phyloP scores from a whole-genome alignment of 768 basidiomycete genomes.

The Lanmaoa rubissima region DNA sequence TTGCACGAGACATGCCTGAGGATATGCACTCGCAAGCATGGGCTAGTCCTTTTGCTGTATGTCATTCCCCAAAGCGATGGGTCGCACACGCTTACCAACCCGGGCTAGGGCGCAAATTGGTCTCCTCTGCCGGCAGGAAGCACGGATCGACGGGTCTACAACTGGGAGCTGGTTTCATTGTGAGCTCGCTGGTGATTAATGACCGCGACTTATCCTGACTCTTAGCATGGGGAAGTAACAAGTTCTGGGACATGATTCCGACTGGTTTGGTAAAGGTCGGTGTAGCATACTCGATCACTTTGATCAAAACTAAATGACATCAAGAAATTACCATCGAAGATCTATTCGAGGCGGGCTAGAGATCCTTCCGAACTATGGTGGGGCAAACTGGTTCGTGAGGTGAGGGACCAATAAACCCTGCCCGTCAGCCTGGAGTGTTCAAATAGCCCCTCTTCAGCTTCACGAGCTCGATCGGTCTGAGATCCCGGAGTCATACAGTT shows the following conservation, averaged over 20 bases:
- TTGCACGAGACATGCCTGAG: slow-evolving; percentile 39
- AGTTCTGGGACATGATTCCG: slow-evolving; percentile 47
- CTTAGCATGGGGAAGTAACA: slow-evolving; percentile 32
- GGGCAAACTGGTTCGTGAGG: slow-evolving; percentile 38
- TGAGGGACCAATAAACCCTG: slow-evolving; percentile 18
- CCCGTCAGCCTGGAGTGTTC: background rate
- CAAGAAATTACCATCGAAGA: slow-evolving; percentile 38
- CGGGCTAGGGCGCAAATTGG: slow-evolving; percentile 46
- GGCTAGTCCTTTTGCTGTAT: slow-evolving; percentile 52
- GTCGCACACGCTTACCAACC: background rate
- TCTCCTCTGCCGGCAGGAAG: slow-evolving; percentile 39
- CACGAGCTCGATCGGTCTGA: slow-evolving; percentile 32
- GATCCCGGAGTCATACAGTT: slow-evolving; percentile 33
- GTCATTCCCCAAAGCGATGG: slow-evolving; percentile 7
- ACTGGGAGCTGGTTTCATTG: slow-evolving; percentile 45
- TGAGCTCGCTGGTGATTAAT: slow-evolving; percentile 20
- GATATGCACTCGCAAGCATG: slow-evolving; percentile 42
- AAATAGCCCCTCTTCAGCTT: slow-evolving; percentile 27
- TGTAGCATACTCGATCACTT: background rate
- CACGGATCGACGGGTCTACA: slow-evolving; percentile 31
- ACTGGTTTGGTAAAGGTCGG: slow-evolving; percentile 41
- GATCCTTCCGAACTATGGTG: slow-evolving; percentile 36
- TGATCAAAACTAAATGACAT: slow-evolving; percentile 1
- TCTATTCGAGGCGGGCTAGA: slow-evolving; percentile 27
- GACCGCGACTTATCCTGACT: slow-evolving; percentile 3